Evolutionary conservation across 2,329 filamentous ascomycete genomes (phyloP).

Genomic region (Aspergillus quadrilineatus): DNA sequence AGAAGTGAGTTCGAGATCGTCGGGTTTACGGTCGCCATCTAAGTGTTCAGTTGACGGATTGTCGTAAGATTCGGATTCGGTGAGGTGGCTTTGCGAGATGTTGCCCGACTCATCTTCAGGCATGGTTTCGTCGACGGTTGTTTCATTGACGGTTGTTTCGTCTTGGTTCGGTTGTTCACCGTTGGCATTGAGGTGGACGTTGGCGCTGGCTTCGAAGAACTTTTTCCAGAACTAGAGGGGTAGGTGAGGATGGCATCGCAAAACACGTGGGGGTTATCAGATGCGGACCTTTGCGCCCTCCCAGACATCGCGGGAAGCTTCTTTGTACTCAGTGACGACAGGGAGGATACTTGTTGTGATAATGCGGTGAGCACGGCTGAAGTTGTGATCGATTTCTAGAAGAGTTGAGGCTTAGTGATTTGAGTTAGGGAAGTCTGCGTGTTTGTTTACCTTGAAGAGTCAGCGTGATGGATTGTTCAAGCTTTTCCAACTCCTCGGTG

Average conservation of each 20-base stretch:
- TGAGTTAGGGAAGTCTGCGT: conserved; percentile 5
- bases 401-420: conserved; percentile 8
- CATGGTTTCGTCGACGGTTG: conserved; percentile 50
- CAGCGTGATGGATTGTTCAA: conserved; percentile 95
- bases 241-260: not conserved
- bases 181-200: conserved; percentile 93
- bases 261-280: no score
- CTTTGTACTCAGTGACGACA: conserved; percentile 90
- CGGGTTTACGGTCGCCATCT: conserved; percentile 31
- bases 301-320: conserved; percentile 92
- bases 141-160: conserved; percentile 57
- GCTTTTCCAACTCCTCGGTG: conserved; percentile 90
- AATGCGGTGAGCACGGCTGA: conserved; percentile 93
- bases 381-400: conserved; percentile 95
- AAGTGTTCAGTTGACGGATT: conserved; percentile 40
- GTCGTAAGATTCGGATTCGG: conserved; percentile 43
- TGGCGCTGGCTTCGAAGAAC: conserved; percentile 98
- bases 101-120: conserved; percentile 58
- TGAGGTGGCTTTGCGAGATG: conserved; percentile 42
- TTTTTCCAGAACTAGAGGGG: conserved; percentile 89
- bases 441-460: conserved; percentile 74
- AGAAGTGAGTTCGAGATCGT: conserved; percentile 48
- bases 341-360: conserved; percentile 92
- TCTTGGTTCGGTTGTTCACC: conserved; percentile 70
- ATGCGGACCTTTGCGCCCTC: conserved; percentile 80